Conservation (phyloP, 2,329 filamentous ascomycete genomes). For the Arthrobotrys entomopaga region DNA sequence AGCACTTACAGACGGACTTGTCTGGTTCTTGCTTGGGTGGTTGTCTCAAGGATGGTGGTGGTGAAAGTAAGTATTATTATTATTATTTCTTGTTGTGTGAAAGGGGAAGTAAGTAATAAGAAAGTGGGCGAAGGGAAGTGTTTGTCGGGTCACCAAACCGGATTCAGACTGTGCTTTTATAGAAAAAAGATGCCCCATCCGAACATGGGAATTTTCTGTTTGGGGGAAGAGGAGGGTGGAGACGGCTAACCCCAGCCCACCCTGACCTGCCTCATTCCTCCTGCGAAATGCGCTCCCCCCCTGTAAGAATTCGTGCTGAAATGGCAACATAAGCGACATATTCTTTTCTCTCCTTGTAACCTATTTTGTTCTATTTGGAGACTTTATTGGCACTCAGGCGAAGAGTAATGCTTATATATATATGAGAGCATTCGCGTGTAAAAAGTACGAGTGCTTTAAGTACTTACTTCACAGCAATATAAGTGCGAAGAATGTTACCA, state of each 20-base stretch:
- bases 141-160: conserved; percentile 38
- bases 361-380: too few relatives aligned
- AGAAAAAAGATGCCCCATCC: conserved; percentile 30
- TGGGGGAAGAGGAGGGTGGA: conserved; percentile 12
- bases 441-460: too few relatives aligned
- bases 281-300: conserved; percentile 20
- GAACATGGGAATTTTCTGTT: conserved; percentile 40
- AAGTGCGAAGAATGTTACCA: too few relatives aligned
- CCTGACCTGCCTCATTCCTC: conserved; percentile 28
- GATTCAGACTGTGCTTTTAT: conserved; percentile 44
- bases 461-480: too few relatives aligned
- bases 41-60: too few relatives aligned
- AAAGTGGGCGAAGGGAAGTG: conserved; percentile 10
- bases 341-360: background rate
- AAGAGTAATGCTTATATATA: too few relatives aligned
- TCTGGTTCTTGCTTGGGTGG: too few relatives aligned
- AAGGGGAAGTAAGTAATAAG: background rate
- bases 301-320: conserved; percentile 27
- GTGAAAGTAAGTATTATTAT: too few relatives aligned
- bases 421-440: too few relatives aligned
- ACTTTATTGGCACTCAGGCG: too few relatives aligned
- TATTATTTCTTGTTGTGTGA: background rate
- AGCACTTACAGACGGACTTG: too few relatives aligned
- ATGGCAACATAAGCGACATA: conserved; percentile 25
- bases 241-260: conserved; percentile 13